Conservation (phyloP, 2,329 filamentous ascomycete genomes). For the Atkinsonella texensis region DNA sequence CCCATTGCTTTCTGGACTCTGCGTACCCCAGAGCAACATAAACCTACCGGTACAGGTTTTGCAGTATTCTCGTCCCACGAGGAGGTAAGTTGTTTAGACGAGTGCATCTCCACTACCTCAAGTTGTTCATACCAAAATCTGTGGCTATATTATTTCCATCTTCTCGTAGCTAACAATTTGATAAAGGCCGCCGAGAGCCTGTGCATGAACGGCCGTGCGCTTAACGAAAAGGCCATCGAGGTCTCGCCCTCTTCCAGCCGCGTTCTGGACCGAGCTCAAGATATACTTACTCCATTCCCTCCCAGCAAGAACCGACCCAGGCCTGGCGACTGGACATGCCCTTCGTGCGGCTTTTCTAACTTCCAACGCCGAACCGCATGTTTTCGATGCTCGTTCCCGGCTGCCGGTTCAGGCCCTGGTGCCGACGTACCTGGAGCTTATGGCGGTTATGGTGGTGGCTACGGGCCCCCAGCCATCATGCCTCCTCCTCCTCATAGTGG, state of each 20-base stretch:
- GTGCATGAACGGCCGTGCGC: slow-evolving; percentile 96
- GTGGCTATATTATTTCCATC: too few species aligned
- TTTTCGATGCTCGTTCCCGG: slow-evolving; percentile 99
- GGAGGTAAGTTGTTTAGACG: slow-evolving; percentile 54
- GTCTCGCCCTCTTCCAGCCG: slow-evolving; percentile 96
- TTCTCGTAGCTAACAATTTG: too few species aligned
- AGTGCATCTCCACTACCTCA: neutral
- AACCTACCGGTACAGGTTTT: slow-evolving; percentile 97
- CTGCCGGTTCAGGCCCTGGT: slow-evolving; percentile 64
- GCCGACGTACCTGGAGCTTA: slow-evolving; percentile 47
- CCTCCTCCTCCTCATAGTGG: slow-evolving; percentile 65
- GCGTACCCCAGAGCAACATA: slow-evolving; percentile 94
- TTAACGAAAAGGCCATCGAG: slow-evolving; percentile 98
- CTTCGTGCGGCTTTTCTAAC: slow-evolving; percentile 97
- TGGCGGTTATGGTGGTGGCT: slow-evolving; percentile 54
- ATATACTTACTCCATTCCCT: slow-evolving; percentile 93
- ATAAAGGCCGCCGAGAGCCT: slow-evolving; percentile 83
- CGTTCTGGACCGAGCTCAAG: slow-evolving; percentile 86
- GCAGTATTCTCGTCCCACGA: slow-evolving; percentile 98
- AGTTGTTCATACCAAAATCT: neutral
- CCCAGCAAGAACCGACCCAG: slow-evolving; percentile 97
- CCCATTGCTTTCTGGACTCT: slow-evolving; percentile 99
- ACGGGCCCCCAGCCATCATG: slow-evolving; percentile 69
- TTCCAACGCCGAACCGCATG: slow-evolving; percentile 97
- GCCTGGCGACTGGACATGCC: slow-evolving; percentile 97